Percentiles rank a stretch among this genome's conserved stretches.
These are phyloP conservation scores for Trichoderma oligosporum DNA, from an alignment of 2,329 filamentous ascomycete species.

Conservation along the genomic window DNA sequence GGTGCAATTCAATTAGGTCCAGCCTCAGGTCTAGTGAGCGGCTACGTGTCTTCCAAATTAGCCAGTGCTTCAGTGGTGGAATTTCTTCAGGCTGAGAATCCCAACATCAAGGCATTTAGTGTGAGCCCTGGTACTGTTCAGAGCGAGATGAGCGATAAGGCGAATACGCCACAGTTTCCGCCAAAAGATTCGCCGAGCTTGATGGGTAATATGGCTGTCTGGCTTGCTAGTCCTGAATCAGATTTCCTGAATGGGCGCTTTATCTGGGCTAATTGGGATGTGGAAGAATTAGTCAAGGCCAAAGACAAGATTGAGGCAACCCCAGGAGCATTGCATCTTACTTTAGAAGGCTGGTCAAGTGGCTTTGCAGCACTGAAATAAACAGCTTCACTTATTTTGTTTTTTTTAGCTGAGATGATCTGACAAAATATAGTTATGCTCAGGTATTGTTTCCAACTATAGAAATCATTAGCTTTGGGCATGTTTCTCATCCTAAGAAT, in stretches of 20 bases:
- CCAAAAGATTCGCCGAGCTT: not conserved
- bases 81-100: not conserved
- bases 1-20: not conserved
- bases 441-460: no score
- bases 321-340: not conserved
- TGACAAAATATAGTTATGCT: no score
- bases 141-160: not conserved
- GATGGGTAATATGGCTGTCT: constrained; percentile 5
- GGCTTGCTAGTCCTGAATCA: constrained; percentile 3
- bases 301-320: not conserved
- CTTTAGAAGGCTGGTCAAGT: not conserved
- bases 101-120: not conserved
- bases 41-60: not conserved
- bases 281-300: not conserved
- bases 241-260: constrained; percentile 7
- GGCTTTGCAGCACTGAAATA: not conserved
- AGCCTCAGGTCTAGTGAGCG: not conserved
- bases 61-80: constrained; percentile 4
- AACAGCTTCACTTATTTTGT: no score
- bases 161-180: not conserved
- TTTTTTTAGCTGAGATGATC: no score
- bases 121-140: not conserved
- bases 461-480: no score
- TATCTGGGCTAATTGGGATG: constrained; percentile 7
- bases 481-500: no score